These are phyloP conservation scores for Suaeda aralocaspica DNA, from an alignment of 148 eudicot species.

Conservation along the genomic window DNA sequence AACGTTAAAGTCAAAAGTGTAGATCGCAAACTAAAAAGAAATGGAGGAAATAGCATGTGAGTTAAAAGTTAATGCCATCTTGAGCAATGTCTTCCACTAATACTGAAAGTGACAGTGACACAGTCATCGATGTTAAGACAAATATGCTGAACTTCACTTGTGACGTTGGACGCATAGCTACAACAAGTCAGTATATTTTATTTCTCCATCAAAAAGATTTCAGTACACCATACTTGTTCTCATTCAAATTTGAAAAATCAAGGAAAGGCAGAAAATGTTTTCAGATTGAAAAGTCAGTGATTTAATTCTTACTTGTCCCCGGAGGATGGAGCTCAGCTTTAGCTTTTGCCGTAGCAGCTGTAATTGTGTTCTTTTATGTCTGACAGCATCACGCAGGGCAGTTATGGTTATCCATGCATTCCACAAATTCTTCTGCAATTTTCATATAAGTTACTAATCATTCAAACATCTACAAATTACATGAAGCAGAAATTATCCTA, in stretches of 20 bases:
- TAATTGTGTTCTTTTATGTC: conserved; percentile 66
- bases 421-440: conserved; percentile 78
- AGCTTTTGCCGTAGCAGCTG: conserved; percentile 80
- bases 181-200: no score
- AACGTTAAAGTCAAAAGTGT: no score
- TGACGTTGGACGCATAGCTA: neutral
- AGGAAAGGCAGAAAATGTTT: neutral
- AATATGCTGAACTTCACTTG: neutral
- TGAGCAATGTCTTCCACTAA: neutral
- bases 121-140: no score
- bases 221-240: neutral
- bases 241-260: neutral
- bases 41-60: no score
- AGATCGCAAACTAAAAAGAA: no score
- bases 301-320: conserved; percentile 63
- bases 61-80: no score
- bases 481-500: neutral
- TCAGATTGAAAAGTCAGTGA: neutral
- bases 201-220: neutral
- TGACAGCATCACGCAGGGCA: conserved; percentile 84
- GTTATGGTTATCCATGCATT: conserved; percentile 89
- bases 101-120: no score
- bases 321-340: conserved; percentile 79
- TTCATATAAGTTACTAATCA: conserved; percentile 3
- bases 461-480: neutral